Base-by-base conservation (phyloP, 2,329 filamentous ascomycete genomes). In the Fusarium heterosporum region DNA sequence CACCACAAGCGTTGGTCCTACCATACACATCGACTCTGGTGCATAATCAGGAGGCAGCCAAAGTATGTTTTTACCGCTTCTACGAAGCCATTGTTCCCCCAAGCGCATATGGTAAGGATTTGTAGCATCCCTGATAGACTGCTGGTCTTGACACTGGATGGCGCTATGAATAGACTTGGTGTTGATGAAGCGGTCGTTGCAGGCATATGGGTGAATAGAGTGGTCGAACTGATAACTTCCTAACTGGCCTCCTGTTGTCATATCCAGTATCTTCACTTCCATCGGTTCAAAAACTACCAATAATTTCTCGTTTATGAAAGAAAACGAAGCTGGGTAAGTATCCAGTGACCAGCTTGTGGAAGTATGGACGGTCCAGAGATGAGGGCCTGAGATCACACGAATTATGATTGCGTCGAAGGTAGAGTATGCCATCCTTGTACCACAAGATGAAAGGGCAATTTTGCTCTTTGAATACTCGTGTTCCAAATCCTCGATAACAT, bases 261-360 rank as follows among this genome's bases (percentile, higher is more conserved):
- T 4, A 7, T 47, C 30, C 13, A 29, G 36, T 2, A 8, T n/a
- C 3, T 2, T 4, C 16, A 32, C n/a, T 1, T 30, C 2, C 14
- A 13, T 9, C 0, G 0, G 0, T 4, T 2, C 2, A 1, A 1
- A 6, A 11, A 47, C 9, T 2, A 5, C 14, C 4, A 47, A 17
- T 4, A 48, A 8, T 13, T 13, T 8, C 0, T 9, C 17, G 4
- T n/a, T 10, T 12, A 12, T 17, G 11, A 9, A 54, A 48, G n/a
- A n/a, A n/a, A n/a, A n/a, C n/a, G n/a, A n/a, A n/a, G n/a, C n/a
- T n/a, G n/a, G n/a, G n/a, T n/a, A n/a, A n/a, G n/a, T n/a, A n/a
- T n/a, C n/a, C n/a, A n/a, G n/a, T n/a, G n/a, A n/a, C n/a, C n/a
- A n/a, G n/a, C n/a, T n/a, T n/a, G n/a, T n/a, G n/a, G n/a, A n/a